phyloP scores from a whole-genome alignment of 1,284 basidiomycete species.

The Tilletia horrida region DNA sequence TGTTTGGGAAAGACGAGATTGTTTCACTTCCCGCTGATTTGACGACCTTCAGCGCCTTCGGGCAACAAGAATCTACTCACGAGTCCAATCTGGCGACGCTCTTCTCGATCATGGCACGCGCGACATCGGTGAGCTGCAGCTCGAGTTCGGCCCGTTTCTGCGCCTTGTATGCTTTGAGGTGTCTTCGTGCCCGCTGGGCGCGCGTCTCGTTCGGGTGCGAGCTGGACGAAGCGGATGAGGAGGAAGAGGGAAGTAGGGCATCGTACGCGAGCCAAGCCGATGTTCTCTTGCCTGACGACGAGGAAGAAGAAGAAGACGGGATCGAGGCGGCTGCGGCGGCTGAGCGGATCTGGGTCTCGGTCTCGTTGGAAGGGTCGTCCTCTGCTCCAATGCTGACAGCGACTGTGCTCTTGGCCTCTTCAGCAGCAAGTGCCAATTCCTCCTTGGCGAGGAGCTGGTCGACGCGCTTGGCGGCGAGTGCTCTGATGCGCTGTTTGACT shows the following conservation, averaged over 20 bases:
- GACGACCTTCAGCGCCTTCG: too few species aligned
- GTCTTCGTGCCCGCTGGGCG: constrained; percentile 3
- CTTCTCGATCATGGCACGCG: constrained; percentile 36
- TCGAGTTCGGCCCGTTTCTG: constrained; percentile 42
- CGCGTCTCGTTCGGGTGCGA: constrained; percentile 1
- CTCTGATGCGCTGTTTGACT: constrained; percentile 40
- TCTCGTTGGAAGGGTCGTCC: constrained; percentile 13
- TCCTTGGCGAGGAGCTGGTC: constrained; percentile 34
- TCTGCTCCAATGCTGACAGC: constrained; percentile 4
- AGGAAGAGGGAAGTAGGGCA: not conserved
- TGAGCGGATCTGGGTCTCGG: not conserved
- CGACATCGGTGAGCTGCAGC: constrained; percentile 40
- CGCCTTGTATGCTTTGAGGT: constrained; percentile 10
- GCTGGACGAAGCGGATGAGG: not conserved
- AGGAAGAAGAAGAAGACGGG: constrained; percentile 3
- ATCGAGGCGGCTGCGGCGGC: constrained; percentile 4
- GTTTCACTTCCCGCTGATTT: not conserved
- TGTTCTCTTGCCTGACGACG: constrained; percentile 1
- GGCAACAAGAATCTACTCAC: too few species aligned
- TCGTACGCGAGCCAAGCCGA: constrained; percentile 13
- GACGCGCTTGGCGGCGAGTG: constrained; percentile 34
- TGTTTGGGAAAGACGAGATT: not conserved
- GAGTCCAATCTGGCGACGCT: constrained; percentile 44
- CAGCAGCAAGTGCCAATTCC: constrained; percentile 23
- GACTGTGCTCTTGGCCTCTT: constrained; percentile 27